phyloP scores from a whole-genome alignment of 257 asterid species.

The Jacaranda copaia region DNA sequence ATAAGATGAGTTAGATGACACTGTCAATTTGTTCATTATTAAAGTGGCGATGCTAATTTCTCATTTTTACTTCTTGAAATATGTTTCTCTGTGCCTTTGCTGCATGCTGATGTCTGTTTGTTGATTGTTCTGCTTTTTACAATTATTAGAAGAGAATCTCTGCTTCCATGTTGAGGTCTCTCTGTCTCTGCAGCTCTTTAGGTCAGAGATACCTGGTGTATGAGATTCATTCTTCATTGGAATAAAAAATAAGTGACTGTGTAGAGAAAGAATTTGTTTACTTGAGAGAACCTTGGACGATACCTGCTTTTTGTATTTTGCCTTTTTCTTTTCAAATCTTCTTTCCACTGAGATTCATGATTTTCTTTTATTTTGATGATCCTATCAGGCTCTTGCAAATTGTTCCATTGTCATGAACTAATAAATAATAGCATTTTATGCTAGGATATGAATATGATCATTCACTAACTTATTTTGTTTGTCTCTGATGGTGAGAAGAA shows the following conservation, averaged over 20 bases:
- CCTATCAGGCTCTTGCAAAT: no score
- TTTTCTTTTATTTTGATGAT: background rate
- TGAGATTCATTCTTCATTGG: constrained; percentile 4
- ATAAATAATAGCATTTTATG: background rate
- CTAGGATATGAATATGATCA: constrained; percentile 3
- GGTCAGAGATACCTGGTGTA: background rate
- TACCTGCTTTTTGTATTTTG: background rate
- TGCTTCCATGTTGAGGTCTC: background rate
- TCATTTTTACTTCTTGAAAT: constrained; percentile 4
- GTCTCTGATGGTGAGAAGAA: background rate
- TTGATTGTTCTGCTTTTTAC: background rate
- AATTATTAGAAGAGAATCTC: background rate
- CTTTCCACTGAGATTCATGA: constrained; percentile 2
- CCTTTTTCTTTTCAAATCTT: background rate
- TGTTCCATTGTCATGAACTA: background rate
- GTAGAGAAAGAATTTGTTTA: background rate
- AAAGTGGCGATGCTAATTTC: background rate
- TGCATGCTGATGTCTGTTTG: constrained; percentile 6
- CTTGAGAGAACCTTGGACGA: background rate
- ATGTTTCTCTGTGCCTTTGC: background rate
- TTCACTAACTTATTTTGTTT: background rate
- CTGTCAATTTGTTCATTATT: constrained; percentile 3
- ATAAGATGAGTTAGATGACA: constrained; percentile 15
- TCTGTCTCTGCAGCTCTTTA: background rate
- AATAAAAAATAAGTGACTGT: background rate